Evolutionary conservation across 2,329 filamentous ascomycete species (phyloP), one percentile per base, ranked within the genome.

Genomic region (Lasiodiplodia theobromae): DNA sequence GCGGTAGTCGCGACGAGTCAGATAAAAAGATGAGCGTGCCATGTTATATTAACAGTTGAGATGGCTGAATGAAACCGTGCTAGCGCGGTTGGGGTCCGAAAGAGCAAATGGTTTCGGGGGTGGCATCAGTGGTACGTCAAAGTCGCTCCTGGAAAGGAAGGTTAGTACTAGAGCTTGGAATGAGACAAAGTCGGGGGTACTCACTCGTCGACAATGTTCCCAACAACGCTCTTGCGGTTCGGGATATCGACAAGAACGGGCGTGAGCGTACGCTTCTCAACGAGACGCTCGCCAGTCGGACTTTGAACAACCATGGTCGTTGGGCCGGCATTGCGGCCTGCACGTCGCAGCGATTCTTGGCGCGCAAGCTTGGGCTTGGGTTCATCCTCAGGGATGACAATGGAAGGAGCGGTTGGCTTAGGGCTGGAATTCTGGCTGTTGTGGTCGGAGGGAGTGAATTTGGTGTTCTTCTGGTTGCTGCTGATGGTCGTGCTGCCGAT

Each of bases 141-240:
- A 52, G 16, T 64, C 60, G 25, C 60, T 38, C 12, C 58, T 63
- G 23, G 6, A 37, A 51, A n/a, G 25, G 4, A 63, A 14, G n/a
- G 11, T 34, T 10, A 63, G 38, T 47, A 4, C 11, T n/a, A 51
- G 18, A 37, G 44, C 28, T 21, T 38, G 51, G 34, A 49, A 25
- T 37, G 2, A 2, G 28, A 23, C 14, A 40, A 10, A 38, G 44
- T 11, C 5, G 34, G 23, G 14, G 23, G 21, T 14, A 51, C 51
- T 66, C 49, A 67, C 40, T 58, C 66, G 12, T 68, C 66, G 10
- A 68, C 66, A 51, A 68, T 58, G n/a, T 68, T 52, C 31, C 66
- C 66, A 16, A 37, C 44, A 5, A 52, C 44, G n/a, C 66, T 68
- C 56, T 62, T 68, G 25, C 66, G 66, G 44, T 60, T 62, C 12